phyloP scores from a whole-genome alignment of 2,329 filamentous ascomycete species.

The Aspergillus neotritici region DNA sequence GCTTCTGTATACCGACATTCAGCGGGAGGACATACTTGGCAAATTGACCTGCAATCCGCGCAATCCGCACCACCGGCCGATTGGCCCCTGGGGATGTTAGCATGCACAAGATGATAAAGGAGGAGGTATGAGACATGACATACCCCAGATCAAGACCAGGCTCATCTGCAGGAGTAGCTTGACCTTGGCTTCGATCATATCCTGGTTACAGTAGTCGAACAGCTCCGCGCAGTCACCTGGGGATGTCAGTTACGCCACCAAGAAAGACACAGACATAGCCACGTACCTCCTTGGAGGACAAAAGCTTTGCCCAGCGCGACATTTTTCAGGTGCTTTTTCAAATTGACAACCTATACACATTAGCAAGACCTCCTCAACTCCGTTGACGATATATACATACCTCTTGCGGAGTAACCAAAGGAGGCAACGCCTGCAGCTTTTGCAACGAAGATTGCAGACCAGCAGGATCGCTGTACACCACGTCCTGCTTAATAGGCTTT shows the following conservation, averaged over 20 bases:
- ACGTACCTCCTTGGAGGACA: constrained; percentile 75
- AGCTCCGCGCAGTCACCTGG: constrained; percentile 81
- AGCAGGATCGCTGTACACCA: constrained; percentile 39
- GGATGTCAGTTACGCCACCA: background rate
- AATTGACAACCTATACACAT: constrained; percentile 56
- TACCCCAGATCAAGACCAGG: constrained; percentile 82
- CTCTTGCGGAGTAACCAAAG: constrained; percentile 44
- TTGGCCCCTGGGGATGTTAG: constrained; percentile 43
- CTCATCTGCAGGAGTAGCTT: constrained; percentile 97
- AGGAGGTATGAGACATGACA: constrained; percentile 40
- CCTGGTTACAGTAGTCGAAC: constrained; percentile 90
- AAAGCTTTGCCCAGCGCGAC: constrained; percentile 89
- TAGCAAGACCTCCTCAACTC: constrained; percentile 6
- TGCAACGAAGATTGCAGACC: constrained; percentile 36
- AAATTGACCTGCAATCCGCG: constrained; percentile 94
- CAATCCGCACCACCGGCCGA: constrained; percentile 84
- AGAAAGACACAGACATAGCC: background rate
- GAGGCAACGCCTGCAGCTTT: constrained; percentile 42
- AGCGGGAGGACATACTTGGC: constrained; percentile 56
- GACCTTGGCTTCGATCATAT: constrained; percentile 89
- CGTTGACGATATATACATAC: constrained; percentile 16
- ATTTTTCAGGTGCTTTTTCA: constrained; percentile 73
- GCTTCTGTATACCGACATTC: too few species aligned
- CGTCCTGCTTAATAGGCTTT: constrained; percentile 23
- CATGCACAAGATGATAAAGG: background rate